Conservation (phyloP, 306 rosid species). For the Amphicarpaea edgeworthii region DNA sequence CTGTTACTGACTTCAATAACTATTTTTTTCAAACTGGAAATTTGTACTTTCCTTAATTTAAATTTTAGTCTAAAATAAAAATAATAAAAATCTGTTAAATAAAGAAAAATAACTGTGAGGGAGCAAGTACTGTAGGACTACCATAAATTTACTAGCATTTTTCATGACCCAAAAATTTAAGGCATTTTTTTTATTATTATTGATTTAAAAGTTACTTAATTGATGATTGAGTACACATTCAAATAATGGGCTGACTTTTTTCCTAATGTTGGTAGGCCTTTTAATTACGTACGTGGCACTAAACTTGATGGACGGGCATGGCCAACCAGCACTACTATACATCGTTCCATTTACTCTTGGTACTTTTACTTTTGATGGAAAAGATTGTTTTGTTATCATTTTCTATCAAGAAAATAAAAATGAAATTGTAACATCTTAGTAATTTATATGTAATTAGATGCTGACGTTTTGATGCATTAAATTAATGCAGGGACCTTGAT, state of each 20-base stretch:
- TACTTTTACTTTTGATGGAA: constrained; percentile 52
- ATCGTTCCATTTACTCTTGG: constrained; percentile 96
- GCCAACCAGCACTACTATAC: constrained; percentile 97
- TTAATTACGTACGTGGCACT: constrained; percentile 89
- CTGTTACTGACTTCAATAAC: constrained; percentile 1
- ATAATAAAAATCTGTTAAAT: background rate
- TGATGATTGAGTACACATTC: constrained; percentile 34
- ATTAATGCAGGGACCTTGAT: constrained; percentile 78
- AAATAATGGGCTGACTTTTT: background rate
- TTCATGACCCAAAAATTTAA: background rate
- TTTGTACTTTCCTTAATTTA: background rate
- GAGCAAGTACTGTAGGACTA: background rate
- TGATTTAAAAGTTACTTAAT: constrained; percentile 20
- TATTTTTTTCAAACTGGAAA: background rate
- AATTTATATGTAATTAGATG: background rate
- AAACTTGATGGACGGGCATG: constrained; percentile 98
- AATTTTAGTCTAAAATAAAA: background rate
- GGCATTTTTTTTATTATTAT: background rate
- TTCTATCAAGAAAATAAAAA: background rate
- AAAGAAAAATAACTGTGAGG: background rate
- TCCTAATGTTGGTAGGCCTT: constrained; percentile 66
- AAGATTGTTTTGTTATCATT: background rate
- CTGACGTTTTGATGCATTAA: constrained; percentile 27
- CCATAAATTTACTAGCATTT: background rate
- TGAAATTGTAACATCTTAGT: background rate